These are phyloP conservation scores for Berkeleyomyces rouxiae DNA, from an alignment of 2,329 filamentous ascomycete genomes.

Conservation along the genomic window DNA sequence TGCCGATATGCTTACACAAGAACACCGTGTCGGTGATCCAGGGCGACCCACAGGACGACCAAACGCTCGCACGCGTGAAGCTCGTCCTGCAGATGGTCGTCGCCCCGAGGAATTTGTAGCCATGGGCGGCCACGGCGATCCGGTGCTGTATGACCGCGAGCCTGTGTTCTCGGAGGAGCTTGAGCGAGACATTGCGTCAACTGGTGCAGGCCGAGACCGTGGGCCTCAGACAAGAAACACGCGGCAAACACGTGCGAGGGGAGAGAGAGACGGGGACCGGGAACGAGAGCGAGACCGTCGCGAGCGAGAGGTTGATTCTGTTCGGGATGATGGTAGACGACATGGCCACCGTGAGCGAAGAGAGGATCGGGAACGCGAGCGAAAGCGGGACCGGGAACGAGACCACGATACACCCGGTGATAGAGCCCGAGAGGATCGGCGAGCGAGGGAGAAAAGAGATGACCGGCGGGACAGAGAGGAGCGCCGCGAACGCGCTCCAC, in stretches of 20 bases:
- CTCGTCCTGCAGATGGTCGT: slow-evolving; percentile 48
- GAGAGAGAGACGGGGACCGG: not conserved
- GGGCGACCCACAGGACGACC: slow-evolving; percentile 12
- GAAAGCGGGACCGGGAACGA: not conserved
- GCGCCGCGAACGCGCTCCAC: not conserved
- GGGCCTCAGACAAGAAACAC: not conserved
- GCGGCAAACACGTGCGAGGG: not conserved
- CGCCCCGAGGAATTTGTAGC: slow-evolving; percentile 63
- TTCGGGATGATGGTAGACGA: not conserved
- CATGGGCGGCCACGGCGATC: slow-evolving; percentile 74
- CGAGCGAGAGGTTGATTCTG: not conserved
- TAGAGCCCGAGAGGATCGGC: not conserved
- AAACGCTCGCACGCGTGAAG: slow-evolving; percentile 34
- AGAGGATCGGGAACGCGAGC: not conserved
- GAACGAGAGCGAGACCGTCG: slow-evolving; percentile 2
- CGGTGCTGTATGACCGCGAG: slow-evolving; percentile 49
- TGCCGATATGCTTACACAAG: slow-evolving; percentile 18
- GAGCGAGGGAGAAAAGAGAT: not conserved
- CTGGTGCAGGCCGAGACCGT: not conserved
- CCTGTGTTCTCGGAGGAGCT: slow-evolving; percentile 20
- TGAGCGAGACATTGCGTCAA: slow-evolving; percentile 17
- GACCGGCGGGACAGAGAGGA: not conserved
- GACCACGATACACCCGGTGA: not conserved
- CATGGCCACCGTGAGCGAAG: not conserved
- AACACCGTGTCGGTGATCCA: not conserved